These are phyloP conservation scores for Terfezia boudieri DNA, from an alignment of 495 filamentous ascomycete genomes.

Conservation along the genomic window DNA sequence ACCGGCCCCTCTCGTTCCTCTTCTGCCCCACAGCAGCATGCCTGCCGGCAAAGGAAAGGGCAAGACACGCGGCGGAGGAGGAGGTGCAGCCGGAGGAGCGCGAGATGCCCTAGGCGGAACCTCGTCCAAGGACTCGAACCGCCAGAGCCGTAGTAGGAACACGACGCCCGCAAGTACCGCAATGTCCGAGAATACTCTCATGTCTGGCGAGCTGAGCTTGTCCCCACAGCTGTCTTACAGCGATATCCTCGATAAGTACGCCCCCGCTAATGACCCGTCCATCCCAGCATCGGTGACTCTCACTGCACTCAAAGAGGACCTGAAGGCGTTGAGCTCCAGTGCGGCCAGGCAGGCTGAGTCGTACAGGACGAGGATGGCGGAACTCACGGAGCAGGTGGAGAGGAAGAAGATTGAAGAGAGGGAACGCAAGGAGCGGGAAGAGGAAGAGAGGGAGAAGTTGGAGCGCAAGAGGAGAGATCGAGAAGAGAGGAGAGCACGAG, in stretches of 20 bases:
- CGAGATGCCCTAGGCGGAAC: background rate
- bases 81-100: slow-evolving; percentile 6
- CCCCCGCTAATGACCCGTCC: slow-evolving; percentile 30
- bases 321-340: slow-evolving; percentile 40
- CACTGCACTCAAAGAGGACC: slow-evolving; percentile 40
- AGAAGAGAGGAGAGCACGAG: slow-evolving; percentile 34
- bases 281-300: slow-evolving; percentile 59
- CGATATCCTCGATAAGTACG: slow-evolving; percentile 44
- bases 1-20: too few species aligned
- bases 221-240: slow-evolving; percentile 40
- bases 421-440: slow-evolving; percentile 29
- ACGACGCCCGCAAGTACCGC: slow-evolving; percentile 53
- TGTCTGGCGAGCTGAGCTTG: slow-evolving; percentile 29
- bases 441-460: slow-evolving; percentile 27
- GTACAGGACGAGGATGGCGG: slow-evolving; percentile 18
- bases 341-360: slow-evolving; percentile 9
- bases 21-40: background rate
- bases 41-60: slow-evolving; percentile 44
- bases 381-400: slow-evolving; percentile 24
- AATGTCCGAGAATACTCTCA: slow-evolving; percentile 25
- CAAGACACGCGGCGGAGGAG: slow-evolving; percentile 34
- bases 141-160: slow-evolving; percentile 63
- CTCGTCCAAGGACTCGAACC: slow-evolving; percentile 19
- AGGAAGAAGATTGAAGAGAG: slow-evolving; percentile 24
- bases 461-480: slow-evolving; percentile 25